Evolutionary conservation across 1,284 basidiomycete species (phyloP), one percentile per base, ranked within the genome.

Genomic region (Volvariella surrecta): DNA sequence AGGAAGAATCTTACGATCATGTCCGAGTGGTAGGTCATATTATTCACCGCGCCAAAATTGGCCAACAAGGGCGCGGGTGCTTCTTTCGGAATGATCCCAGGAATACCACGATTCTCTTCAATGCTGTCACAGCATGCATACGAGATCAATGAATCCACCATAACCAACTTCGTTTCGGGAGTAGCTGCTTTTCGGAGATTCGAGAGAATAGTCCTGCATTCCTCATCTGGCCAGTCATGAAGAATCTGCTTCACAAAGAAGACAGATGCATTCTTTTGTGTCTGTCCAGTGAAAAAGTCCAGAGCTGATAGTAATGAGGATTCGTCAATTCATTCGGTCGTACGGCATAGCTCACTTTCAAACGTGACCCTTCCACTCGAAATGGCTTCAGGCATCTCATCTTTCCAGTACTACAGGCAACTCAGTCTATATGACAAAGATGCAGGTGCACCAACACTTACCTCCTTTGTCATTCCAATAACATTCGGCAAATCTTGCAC

Each of bases 401-500:
- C 47, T 4, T 43, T 44, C 58, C 63, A 68, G 20, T 58, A 40
- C 66, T 67, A 16, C 7, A 7, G 7, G 9, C 18, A 18, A 8
- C 28, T 45, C 18, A 9, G 24, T 9, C 2, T 18, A 19, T 17
- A 15, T 31, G 34, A 9, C 3, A 8, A 34, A 17, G 18, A 24
- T 2, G 7, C 24, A 24, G 9, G 15, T 35, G 18, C n/a, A n/a
- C n/a, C 15, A 19, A 7, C 13, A 35, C 34, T 15, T 15, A 60
- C 74, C 58, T 70, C 71, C 47, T 71, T 60, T 8, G 53, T 54
- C 40, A 70, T 68, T 43, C 71, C 68, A 17, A 74, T 76, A 0
- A 85, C 82, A 2, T 75, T 71, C 11, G 70, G 66, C 24, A 77
- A 66, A 55, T 86, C 84, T 45, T 71, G 68, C 1, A 71, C 53